Percentiles rank a stretch among this genome's conserved stretches.
Evolutionary conservation across 192 early-diverging fungal genomes (phyloP).

Genomic region (Haplosporangium gracile): DNA sequence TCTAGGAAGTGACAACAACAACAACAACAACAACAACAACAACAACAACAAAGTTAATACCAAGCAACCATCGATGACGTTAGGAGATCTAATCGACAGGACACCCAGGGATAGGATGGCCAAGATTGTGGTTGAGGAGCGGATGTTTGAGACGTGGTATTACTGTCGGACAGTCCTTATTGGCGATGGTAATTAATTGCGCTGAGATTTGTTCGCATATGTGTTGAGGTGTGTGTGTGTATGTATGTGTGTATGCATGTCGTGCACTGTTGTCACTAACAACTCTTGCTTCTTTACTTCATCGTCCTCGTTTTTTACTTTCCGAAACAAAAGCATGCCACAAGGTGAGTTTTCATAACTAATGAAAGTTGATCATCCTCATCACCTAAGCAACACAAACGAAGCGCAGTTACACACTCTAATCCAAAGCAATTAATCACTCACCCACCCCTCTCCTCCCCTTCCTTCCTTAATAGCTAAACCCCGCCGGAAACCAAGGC

Average conservation of each 20-base stretch:
- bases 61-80: background rate
- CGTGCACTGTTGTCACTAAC: too few species aligned
- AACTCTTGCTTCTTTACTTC: too few species aligned
- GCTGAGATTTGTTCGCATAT: too few species aligned
- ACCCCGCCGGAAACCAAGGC: background rate
- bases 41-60: background rate
- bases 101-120: background rate
- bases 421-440: too few species aligned
- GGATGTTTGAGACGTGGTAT: constrained; percentile 22
- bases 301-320: too few species aligned
- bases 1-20: background rate
- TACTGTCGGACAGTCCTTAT: constrained; percentile 11
- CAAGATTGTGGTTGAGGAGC: background rate
- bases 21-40: too few species aligned
- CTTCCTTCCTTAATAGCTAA: background rate
- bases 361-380: too few species aligned
- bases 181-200: background rate
- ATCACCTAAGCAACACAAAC: too few species aligned
- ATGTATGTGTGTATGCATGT: too few species aligned
- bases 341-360: background rate
- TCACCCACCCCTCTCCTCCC: background rate
- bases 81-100: background rate
- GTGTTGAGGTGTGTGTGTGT: too few species aligned
- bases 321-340: background rate
- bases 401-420: too few species aligned